Evolutionary conservation across 495 filamentous ascomycete species (phyloP), one percentile per base, ranked within the genome.

Genomic region (Beverwykella pulmonaria): DNA sequence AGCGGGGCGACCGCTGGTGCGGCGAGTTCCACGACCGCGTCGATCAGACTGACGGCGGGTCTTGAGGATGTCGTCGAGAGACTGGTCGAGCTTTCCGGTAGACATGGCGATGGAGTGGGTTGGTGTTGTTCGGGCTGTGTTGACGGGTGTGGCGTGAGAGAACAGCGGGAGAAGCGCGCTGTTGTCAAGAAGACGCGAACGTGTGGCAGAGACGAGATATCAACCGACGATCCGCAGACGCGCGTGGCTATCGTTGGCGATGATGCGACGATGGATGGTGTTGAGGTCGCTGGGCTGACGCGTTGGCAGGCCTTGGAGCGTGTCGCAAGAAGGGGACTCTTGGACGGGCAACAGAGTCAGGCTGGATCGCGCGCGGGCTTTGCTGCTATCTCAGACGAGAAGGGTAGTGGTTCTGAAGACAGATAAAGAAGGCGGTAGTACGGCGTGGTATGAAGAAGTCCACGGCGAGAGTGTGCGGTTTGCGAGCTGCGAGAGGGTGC

Each of bases 11-110:
- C 69, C 83, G n/a, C 82, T 73, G 47, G 76, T 76, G 59, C 81
- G 80, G 71, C 82, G 80, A 74, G 82, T 73, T 47, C 81, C 72
- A 62, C 83, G 79, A 26, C 80, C 78, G 36, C 77, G 76, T 60
- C 81, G 80, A 71, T 81, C 41, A 1, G 80, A 61, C 78, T 76
- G 83, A 71, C 84, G 84, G 69, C 86, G 86, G 75, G 85, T 87
- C 72, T 87, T 90, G 83, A 97, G 85, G 77, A 98, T 96, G 79
- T 97, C 91, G 76, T 98, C 94, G 61, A 98, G 87, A 81, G 92
- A 91, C 82, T 92, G 86, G 77, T 97, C 92, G 70, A 98, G 88
- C 80, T 97, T 98, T 77, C 85, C 87, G 81, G 68, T 87, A 79
- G 78, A 53, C 63, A 64, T 66, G 57, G 34, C 62, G 62, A 52